phyloP scores from a whole-genome alignment of 139 green algal genomes.

The Pycnococcus provasolii region DNA sequence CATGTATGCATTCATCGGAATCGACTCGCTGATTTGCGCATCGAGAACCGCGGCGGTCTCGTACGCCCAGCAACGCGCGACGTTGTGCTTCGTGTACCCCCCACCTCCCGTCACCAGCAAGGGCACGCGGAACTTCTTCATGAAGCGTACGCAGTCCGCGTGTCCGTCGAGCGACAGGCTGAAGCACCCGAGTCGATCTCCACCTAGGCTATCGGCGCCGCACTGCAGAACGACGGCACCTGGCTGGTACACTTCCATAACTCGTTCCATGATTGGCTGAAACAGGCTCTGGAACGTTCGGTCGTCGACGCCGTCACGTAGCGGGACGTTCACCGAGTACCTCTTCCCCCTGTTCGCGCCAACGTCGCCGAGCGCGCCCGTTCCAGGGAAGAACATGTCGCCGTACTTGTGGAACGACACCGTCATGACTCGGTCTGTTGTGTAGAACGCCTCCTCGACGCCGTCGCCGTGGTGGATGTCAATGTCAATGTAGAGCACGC shows the following conservation, averaged over 20 bases:
- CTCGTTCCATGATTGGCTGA: constrained; percentile 40
- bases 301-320: constrained; percentile 90
- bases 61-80: constrained; percentile 88
- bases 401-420: constrained; percentile 93
- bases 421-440: constrained; percentile 90
- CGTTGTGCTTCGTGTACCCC: constrained; percentile 94
- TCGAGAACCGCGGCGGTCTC: constrained; percentile 63
- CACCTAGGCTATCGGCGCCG: constrained; percentile 78
- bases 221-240: constrained; percentile 86
- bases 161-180: constrained; percentile 82
- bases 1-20: constrained; percentile 83
- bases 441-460: constrained; percentile 98
- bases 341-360: constrained; percentile 66
- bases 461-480: constrained; percentile 97
- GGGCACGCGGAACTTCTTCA: constrained; percentile 77
- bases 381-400: constrained; percentile 93
- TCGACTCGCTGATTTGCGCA: constrained; percentile 48
- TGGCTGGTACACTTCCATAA: constrained; percentile 74
- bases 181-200: constrained; percentile 85
- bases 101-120: constrained; percentile 90
- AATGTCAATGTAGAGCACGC: constrained; percentile 79
- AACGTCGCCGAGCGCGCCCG: constrained; percentile 55
- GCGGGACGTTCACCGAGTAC: constrained; percentile 89
- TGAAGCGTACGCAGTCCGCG: constrained; percentile 61
- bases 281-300: constrained; percentile 66